A percentile compares a stretch with the other conserved stretches of the same genome.
Evolutionary conservation across 2,329 filamentous ascomycete genomes (phyloP).

Genomic region (Botrytis byssoidea): DNA sequence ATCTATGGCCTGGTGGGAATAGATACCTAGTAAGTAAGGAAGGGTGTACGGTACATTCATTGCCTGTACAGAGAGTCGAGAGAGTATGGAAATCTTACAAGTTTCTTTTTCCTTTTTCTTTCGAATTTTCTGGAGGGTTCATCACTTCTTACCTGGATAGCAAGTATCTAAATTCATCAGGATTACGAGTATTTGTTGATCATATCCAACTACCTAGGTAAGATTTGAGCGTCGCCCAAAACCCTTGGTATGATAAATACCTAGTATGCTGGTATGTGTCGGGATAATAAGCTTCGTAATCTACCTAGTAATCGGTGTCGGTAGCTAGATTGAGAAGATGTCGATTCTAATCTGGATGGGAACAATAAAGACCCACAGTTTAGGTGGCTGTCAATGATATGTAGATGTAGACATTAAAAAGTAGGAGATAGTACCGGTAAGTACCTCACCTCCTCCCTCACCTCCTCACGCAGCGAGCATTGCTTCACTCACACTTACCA

Average conservation of each 20-base stretch:
- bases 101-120: not conserved
- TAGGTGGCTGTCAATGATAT: not conserved
- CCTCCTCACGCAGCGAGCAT: not conserved
- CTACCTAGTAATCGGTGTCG: conserved; percentile 3
- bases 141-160: not conserved
- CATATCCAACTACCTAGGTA: not conserved
- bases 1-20: not conserved
- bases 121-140: not conserved
- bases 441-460: not conserved
- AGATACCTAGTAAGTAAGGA: not conserved
- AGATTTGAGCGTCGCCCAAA: not conserved
- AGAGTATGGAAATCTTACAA: not conserved
- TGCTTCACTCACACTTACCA: not conserved
- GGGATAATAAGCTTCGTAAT: conserved; percentile 1
- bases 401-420: not conserved
- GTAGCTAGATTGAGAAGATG: not conserved
- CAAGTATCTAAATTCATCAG: not conserved
- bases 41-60: too few species aligned
- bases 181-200: not conserved
- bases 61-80: too few species aligned
- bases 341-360: not conserved
- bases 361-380: not conserved
- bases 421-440: not conserved
- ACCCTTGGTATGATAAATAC: too few species aligned
- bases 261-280: not conserved